Evolutionary conservation across 345 rosid genomes (phyloP).

Genomic region (Citrus maxima): DNA sequence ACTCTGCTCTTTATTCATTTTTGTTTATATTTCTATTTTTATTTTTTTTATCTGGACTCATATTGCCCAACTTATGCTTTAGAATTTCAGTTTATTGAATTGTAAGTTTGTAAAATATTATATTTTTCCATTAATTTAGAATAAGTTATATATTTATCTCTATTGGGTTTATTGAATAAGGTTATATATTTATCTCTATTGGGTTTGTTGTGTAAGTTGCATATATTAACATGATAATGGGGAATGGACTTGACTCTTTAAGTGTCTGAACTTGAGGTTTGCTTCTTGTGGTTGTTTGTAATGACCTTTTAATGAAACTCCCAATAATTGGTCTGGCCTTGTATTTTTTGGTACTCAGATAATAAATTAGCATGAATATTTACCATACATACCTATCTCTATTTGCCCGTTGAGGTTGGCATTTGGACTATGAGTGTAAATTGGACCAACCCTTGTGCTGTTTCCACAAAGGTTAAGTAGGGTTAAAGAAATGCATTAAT

Average conservation of each 20-base stretch:
- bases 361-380: neutral
- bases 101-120: neutral
- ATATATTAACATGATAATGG: neutral
- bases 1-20: neutral
- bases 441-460: neutral
- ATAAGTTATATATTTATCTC: neutral
- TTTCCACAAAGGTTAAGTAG: neutral
- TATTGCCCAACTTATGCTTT: neutral
- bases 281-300: neutral
- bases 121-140: neutral
- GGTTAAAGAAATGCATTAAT: neutral
- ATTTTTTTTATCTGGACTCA: too few species aligned
- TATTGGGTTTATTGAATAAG: too few species aligned
- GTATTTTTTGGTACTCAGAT: neutral
- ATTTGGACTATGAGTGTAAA: neutral
- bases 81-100: neutral
- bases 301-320: neutral
- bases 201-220: neutral
- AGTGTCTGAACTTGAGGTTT: neutral
- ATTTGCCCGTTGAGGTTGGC: neutral
- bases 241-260: neutral
- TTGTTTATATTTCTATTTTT: neutral
- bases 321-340: neutral
- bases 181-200: too few species aligned
- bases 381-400: neutral